Evolutionary conservation across 2,329 filamentous ascomycete species (phyloP).

Genomic region (Pezizomycotina sp.): DNA sequence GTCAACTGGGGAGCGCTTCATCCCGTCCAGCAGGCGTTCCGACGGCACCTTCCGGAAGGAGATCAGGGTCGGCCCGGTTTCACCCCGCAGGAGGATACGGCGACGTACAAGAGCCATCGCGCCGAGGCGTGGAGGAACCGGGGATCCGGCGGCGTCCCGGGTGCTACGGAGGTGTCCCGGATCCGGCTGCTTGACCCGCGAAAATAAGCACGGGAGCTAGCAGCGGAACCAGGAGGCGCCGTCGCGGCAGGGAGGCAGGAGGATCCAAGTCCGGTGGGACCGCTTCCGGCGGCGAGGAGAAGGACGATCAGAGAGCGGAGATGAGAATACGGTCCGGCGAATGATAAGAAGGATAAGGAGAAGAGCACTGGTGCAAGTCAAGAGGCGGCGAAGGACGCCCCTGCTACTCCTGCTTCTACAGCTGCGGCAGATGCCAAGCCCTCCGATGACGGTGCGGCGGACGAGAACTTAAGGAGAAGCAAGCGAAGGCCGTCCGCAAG

Average conservation of each 20-base stretch:
- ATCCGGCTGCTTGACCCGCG: conserved; percentile 25
- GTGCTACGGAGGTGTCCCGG: conserved; percentile 42
- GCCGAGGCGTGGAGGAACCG: conserved; percentile 72
- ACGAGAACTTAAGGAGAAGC: conserved; percentile 72
- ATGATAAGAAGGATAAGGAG: neutral
- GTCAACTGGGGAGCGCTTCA: too few relatives aligned
- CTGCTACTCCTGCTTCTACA: conserved; percentile 1
- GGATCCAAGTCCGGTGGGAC: too few relatives aligned
- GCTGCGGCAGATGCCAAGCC: conserved; percentile 20
- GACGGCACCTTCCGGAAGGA: conserved; percentile 88
- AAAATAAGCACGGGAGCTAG: conserved; percentile 35
- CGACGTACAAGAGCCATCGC: conserved; percentile 85
- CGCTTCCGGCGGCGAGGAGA: conserved; percentile 1
- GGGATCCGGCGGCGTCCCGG: conserved; percentile 53
- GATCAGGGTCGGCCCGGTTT: conserved; percentile 92
- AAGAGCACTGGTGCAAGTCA: conserved; percentile 1
- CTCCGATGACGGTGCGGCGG: conserved; percentile 26
- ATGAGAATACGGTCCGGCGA: conserved; percentile 4
- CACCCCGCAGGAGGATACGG: conserved; percentile 83
- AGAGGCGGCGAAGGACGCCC: neutral
- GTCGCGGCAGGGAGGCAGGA: conserved; percentile 35
- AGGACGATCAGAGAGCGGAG: conserved; percentile 1
- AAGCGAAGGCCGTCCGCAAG: conserved; percentile 78
- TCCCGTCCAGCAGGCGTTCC: conserved; percentile 68
- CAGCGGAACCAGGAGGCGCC: conserved; percentile 34